Conservation (phyloP, 495 filamentous ascomycete species). For the Filosporella fistucella region DNA sequence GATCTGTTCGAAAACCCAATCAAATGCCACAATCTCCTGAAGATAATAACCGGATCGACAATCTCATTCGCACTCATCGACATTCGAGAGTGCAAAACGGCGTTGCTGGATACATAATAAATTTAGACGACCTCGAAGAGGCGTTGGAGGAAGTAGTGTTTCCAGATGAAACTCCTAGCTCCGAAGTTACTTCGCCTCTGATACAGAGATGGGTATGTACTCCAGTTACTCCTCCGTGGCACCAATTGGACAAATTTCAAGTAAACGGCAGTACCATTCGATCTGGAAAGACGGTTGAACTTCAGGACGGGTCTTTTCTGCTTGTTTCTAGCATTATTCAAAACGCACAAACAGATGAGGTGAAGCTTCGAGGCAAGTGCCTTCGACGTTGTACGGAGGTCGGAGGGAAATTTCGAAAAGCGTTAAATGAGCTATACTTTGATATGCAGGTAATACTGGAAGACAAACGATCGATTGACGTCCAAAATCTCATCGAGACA, state of each 20-base stretch:
- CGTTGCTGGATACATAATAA: too few relatives aligned
- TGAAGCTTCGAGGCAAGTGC: conserved; percentile 35
- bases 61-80: too few relatives aligned
- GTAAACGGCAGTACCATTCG: not conserved
- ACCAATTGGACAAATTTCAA: not conserved
- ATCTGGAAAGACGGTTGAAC: conserved; percentile 4
- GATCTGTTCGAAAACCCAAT: too few relatives aligned
- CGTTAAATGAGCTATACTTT: conserved; percentile 51
- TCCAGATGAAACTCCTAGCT: too few relatives aligned
- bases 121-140: too few relatives aligned
- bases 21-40: too few relatives aligned
- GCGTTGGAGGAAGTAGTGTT: too few relatives aligned
- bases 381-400: conserved; percentile 31
- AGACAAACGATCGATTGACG: conserved; percentile 29
- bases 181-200: too few relatives aligned
- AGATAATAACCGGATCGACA: too few relatives aligned
- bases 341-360: conserved; percentile 20
- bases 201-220: too few relatives aligned
- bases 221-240: too few relatives aligned
- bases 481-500: conserved; percentile 42
- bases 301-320: conserved; percentile 29
- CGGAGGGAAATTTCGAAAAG: conserved; percentile 32
- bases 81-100: too few relatives aligned
- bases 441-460: conserved; percentile 38
- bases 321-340: conserved; percentile 32